Base-by-base conservation (phyloP, 2,329 filamentous ascomycete genomes). In the Fusarium sp. region DNA sequence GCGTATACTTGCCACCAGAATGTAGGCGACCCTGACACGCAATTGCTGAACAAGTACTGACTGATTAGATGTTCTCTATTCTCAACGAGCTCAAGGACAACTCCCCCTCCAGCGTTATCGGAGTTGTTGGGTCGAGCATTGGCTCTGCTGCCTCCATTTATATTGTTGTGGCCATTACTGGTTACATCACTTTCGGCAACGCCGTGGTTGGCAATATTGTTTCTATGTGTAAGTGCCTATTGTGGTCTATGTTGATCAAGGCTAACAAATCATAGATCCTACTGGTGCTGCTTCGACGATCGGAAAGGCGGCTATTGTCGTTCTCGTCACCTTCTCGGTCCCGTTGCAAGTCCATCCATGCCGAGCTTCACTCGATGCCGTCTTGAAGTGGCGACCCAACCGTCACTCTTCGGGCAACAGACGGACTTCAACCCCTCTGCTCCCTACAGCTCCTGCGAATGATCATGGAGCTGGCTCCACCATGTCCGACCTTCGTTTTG, bases 1-100 rank as follows among this genome's bases (percentile, higher is more conserved):
- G 97, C 96, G n/a, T 99, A 98, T 82, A 99, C 97, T 1, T 99
- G 97, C 82, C 97, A 99, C 83, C 97, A 99, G 80, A 99, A 99
- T 81, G 94, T 97, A 85, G 75, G 90, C 35, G 22, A 59, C 38
- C 17, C 9, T 35, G 6, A 11, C 6, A 27, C 8, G 30, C 33
- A 6, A 14, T 17, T 17, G 15, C 8, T 45, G 17, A 45, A 22
- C 22, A 38, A 22, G 33, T 22, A 66, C 62, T 78, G 65, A 65
- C 25, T 10, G 15, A 1, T 33, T 76, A 97, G 94, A 99, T 99
- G 97, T 99, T 99, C 82, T 98, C 96, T 12, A 97, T 99, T 75
- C 86, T 99, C 52, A 99, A 99, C 79, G 97, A 99, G 84, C 95
- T 99, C 75, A 89, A 90, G 68, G 92, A 98, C 80, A 95, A 95